phyloP scores from a whole-genome alignment of 2,329 filamentous ascomycete species.

The Diplodia scrobiculata region DNA sequence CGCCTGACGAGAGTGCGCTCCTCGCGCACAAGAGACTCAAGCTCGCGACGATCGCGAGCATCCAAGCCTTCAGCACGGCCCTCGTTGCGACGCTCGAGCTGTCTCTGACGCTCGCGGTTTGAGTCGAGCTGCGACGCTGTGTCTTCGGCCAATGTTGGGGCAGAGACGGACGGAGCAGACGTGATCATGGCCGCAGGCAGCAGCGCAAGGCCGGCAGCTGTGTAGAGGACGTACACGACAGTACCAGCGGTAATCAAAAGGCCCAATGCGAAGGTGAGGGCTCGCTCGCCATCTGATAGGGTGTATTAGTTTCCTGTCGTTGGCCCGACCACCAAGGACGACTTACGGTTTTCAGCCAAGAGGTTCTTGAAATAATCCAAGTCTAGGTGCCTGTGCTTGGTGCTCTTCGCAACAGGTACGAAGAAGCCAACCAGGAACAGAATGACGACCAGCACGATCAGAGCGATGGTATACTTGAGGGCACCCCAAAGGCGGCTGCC shows the following conservation, averaged over 20 bases:
- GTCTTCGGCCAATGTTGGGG: conserved; percentile 72
- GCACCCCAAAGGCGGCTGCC: conserved; percentile 76
- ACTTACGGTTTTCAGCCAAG: conserved; percentile 74
- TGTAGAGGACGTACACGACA: conserved; percentile 84
- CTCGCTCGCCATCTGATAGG: conserved; percentile 74
- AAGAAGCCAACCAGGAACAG: conserved; percentile 94
- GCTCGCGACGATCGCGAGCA: conserved; percentile 81
- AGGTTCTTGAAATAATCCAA: conserved; percentile 90
- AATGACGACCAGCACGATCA: conserved; percentile 75
- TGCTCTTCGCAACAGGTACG: conserved; percentile 73
- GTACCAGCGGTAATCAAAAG: conserved; percentile 87
- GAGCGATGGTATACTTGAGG: conserved; percentile 85
- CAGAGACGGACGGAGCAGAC: conserved; percentile 82
- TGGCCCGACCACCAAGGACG: background rate
- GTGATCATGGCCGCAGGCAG: conserved; percentile 91
- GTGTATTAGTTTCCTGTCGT: background rate
- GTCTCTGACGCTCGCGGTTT: conserved; percentile 88
- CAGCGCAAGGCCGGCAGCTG: conserved; percentile 81
- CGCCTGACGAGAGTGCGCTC: conserved; percentile 90
- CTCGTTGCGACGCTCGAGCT: conserved; percentile 81
- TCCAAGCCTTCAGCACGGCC: conserved; percentile 75
- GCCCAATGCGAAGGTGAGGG: conserved; percentile 84
- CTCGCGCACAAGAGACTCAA: conserved; percentile 83
- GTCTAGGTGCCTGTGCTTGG: conserved; percentile 66
- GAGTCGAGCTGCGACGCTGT: conserved; percentile 79